Percentiles rank a stretch among this genome's conserved stretches.
These are phyloP conservation scores for Aspergillus oerlinghausenensis DNA, from an alignment of 2,329 filamentous ascomycete genomes.

Conservation along the genomic window DNA sequence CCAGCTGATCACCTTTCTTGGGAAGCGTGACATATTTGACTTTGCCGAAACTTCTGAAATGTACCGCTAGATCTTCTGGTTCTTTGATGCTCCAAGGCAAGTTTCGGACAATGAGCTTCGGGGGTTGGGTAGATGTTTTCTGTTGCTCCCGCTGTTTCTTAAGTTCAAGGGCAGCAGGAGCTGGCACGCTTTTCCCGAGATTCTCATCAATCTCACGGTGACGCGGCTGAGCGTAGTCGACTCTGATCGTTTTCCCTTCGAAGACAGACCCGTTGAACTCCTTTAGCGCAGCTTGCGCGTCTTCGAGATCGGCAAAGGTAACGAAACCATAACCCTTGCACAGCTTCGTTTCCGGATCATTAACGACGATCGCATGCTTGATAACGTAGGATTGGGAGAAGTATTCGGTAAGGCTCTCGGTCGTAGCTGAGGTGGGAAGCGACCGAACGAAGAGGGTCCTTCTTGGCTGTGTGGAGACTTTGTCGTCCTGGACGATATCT, in stretches of 20 bases:
- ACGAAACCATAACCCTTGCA: constrained; percentile 96
- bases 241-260: constrained; percentile 73
- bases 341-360: constrained; percentile 77
- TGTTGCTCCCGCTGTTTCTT: constrained; percentile 52
- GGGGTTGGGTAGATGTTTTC: constrained; percentile 56
- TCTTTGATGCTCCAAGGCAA: constrained; percentile 93
- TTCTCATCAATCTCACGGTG: constrained; percentile 61
- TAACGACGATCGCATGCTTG: constrained; percentile 91
- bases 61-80: constrained; percentile 68
- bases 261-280: constrained; percentile 75
- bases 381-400: constrained; percentile 94
- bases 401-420: constrained; percentile 75
- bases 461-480: constrained; percentile 34
- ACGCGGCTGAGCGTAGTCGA: constrained; percentile 84
- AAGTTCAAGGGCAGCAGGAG: constrained; percentile 30
- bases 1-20: constrained; percentile 64
- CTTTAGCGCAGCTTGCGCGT: constrained; percentile 74
- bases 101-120: constrained; percentile 85
- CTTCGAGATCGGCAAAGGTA: constrained; percentile 89
- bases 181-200: constrained; percentile 37
- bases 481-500: constrained; percentile 15
- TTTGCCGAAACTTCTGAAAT: constrained; percentile 87
- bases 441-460: constrained; percentile 87
- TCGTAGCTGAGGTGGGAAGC: constrained; percentile 71
- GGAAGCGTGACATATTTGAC: constrained; percentile 84